A percentile compares a stretch with the other conserved stretches of the same genome.
phyloP scores from a whole-genome alignment of 805 yeast species.

The Candida golubevii region DNA sequence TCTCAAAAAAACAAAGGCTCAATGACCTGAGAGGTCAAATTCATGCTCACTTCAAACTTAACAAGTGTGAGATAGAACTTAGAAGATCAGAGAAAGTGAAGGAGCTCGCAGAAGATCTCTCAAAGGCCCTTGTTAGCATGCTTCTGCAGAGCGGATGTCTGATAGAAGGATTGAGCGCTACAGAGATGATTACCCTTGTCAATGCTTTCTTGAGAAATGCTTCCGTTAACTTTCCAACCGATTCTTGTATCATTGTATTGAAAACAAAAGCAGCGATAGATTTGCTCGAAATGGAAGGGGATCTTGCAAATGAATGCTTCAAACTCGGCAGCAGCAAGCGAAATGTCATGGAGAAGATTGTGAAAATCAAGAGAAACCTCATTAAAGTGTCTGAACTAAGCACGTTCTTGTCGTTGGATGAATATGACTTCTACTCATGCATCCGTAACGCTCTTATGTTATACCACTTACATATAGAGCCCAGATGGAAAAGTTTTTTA shows the following conservation, averaged over 20 bases:
- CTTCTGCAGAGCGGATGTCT: not conserved
- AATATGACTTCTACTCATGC: conserved; percentile 14
- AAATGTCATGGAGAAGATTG: conserved; percentile 1
- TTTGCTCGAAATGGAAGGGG: conserved; percentile 1
- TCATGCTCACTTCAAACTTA: not conserved
- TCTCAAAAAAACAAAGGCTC: conserved; percentile 1
- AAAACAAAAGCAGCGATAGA: conserved; percentile 12
- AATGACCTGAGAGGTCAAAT: not conserved
- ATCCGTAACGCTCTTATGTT: conserved; percentile 19
- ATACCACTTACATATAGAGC: conserved; percentile 17
- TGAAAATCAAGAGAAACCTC: conserved; percentile 7
- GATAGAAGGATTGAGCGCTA: not conserved
- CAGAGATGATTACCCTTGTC: not conserved
- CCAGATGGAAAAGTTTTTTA: conserved; percentile 17
- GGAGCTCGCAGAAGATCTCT: not conserved
- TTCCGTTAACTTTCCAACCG: not conserved
- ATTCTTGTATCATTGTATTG: conserved; percentile 10
- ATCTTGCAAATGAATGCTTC: not conserved
- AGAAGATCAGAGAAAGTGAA: not conserved
- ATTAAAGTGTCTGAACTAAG: conserved; percentile 12
- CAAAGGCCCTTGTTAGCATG: conserved; percentile 2
- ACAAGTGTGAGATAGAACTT: not conserved
- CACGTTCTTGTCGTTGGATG: conserved; percentile 13
- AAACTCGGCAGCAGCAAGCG: conserved; percentile 4
- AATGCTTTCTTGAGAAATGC: conserved; percentile 1